A percentile compares a stretch with the other conserved stretches of the same genome.
These are phyloP conservation scores for Uronychia binucleata DNA, from an alignment of 73 alveolate genomes.

Conservation along the genomic window DNA sequence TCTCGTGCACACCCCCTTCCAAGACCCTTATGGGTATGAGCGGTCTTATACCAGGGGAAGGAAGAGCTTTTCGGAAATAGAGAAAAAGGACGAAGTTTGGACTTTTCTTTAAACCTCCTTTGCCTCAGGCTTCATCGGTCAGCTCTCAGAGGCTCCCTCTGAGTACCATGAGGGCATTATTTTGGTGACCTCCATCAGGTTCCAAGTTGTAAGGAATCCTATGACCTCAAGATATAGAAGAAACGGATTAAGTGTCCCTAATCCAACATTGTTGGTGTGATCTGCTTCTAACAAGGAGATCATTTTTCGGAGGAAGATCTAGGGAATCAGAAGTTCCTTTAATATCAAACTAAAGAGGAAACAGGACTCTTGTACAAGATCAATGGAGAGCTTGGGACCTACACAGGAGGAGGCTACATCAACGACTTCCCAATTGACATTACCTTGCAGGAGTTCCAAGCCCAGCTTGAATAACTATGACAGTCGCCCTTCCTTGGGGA, in stretches of 20 bases:
- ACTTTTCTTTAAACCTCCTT: not conserved
- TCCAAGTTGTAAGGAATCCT: not conserved
- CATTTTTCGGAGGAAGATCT: not conserved
- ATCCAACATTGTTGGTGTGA: not conserved
- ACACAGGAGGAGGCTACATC: not conserved
- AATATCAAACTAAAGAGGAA: not conserved
- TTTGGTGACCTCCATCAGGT: not conserved
- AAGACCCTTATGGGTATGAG: not conserved
- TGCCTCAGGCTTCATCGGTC: not conserved
- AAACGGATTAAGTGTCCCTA: not conserved
- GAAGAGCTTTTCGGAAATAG: not conserved
- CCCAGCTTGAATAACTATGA: not conserved
- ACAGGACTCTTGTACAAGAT: not conserved
- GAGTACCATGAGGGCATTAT: not conserved
- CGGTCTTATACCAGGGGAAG: not conserved
- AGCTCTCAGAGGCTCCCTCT: not conserved
- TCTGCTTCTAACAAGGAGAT: not conserved
- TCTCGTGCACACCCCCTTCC: not conserved
- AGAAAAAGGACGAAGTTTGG: not conserved
- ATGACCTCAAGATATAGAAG: not conserved
- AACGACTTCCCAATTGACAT: not conserved
- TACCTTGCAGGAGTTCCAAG: not conserved
- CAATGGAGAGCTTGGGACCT: not conserved
- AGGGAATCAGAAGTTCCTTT: not conserved
- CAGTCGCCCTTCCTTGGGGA: not conserved